phyloP scores from a whole-genome alignment of 1,284 basidiomycete species.

The Spongiforma sp. region DNA sequence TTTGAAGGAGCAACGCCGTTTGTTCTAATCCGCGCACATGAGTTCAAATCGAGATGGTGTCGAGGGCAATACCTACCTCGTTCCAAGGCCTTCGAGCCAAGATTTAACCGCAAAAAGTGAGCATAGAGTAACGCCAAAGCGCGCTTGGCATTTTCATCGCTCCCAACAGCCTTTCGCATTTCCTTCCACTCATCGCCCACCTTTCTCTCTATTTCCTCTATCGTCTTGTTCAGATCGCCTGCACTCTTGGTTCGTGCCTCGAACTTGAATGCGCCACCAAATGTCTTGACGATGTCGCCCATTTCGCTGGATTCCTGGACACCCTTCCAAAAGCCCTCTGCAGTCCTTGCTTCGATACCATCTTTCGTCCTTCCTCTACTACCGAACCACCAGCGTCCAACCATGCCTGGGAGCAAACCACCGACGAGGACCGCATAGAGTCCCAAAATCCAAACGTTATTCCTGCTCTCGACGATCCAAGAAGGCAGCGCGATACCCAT shows the following conservation, averaged over 20 bases:
- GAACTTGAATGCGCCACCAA: conserved; percentile 80
- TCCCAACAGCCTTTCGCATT: conserved; percentile 46
- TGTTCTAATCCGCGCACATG: conserved; percentile 55
- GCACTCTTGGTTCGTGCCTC: conserved; percentile 45
- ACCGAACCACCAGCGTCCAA: conserved; percentile 97
- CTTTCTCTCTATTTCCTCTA: conserved; percentile 56
- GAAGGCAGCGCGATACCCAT: conserved; percentile 97
- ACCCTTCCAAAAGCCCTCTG: conserved; percentile 89
- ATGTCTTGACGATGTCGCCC: conserved; percentile 74
- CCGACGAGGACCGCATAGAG: conserved; percentile 91
- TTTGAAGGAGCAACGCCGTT: conserved; percentile 68
- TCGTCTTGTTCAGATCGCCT: conserved; percentile 60
- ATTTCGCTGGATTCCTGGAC: conserved; percentile 84
- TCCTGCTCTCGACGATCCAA: conserved; percentile 94
- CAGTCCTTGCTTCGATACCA: conserved; percentile 84
- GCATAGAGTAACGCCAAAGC: conserved; percentile 85
- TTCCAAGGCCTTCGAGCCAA: conserved; percentile 60
- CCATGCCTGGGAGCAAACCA: conserved; percentile 79
- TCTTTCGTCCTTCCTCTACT: conserved; percentile 93
- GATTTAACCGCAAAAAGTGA: conserved; percentile 80
- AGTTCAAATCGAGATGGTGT: conserved; percentile 8
- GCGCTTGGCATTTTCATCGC: conserved; percentile 43
- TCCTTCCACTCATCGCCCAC: conserved; percentile 60
- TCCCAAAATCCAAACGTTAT: conserved; percentile 91
- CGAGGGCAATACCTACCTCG: conserved; percentile 55